Evolutionary conservation across 495 filamentous ascomycete species (phyloP).

Genomic region (Penicillium canariense): DNA sequence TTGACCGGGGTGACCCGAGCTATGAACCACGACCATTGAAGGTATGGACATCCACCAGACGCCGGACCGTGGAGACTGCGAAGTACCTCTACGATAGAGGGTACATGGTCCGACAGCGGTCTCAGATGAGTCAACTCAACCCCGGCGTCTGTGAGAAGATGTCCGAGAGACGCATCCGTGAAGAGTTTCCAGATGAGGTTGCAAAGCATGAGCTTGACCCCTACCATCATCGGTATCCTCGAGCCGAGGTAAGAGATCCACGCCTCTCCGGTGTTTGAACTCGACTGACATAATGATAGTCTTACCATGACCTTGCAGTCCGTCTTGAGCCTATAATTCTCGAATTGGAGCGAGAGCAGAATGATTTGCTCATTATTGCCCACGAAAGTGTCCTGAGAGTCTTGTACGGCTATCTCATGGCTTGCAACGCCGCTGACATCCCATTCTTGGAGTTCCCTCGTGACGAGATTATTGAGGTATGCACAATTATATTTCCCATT

Average conservation of each 20-base stretch:
- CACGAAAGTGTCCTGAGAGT: conserved; percentile 96
- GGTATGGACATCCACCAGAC: conserved; percentile 91
- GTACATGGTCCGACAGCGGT: conserved; percentile 82
- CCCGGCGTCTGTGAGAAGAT: conserved; percentile 94
- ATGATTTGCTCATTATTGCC: conserved; percentile 94
- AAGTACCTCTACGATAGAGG: conserved; percentile 72
- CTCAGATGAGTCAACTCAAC: conserved; percentile 95
- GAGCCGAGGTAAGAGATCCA: conserved; percentile 71
- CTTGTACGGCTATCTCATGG: conserved; percentile 97
- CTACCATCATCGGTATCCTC: conserved; percentile 94
- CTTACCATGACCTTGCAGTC: conserved; percentile 96
- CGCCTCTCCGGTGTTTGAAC: not conserved
- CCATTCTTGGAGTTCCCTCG: conserved; percentile 91
- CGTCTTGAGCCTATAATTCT: conserved; percentile 98
- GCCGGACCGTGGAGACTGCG: conserved; percentile 87
- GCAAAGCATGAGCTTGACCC: conserved; percentile 90
- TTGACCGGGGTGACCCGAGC: conserved; percentile 65
- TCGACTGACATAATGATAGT: conserved; percentile 49
- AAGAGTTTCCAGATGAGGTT: conserved; percentile 84
- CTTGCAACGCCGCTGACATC: conserved; percentile 94
- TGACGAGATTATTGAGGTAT: conserved; percentile 91
- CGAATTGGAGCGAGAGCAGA: conserved; percentile 94
- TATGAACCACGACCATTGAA: conserved; percentile 74
- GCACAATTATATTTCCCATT: conserved; percentile 10
- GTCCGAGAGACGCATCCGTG: conserved; percentile 73